Conservation (phyloP, 495 filamentous ascomycete species). For the Aspergillus steynii region DNA sequence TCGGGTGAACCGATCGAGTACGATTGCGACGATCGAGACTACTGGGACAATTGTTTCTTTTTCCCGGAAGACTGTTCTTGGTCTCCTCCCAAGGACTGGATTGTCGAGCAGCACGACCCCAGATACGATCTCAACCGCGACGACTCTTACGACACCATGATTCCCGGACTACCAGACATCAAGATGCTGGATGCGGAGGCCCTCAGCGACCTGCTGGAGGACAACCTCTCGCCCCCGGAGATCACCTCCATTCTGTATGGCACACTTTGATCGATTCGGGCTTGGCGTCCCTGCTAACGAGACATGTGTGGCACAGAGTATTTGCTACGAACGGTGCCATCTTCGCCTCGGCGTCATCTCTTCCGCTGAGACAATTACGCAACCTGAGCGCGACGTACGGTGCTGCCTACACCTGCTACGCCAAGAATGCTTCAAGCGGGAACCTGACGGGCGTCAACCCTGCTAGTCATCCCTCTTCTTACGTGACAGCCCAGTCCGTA, state of each 20-base stretch:
- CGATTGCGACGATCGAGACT: constrained; percentile 49
- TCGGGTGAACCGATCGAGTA: constrained; percentile 49
- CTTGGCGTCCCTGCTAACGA: neutral
- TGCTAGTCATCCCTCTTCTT: constrained; percentile 48
- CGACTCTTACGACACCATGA: constrained; percentile 38
- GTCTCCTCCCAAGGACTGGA: constrained; percentile 39
- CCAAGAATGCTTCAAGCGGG: constrained; percentile 45
- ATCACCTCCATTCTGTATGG: constrained; percentile 49
- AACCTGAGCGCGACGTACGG: constrained; percentile 51
- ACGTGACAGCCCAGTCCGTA: constrained; percentile 48
- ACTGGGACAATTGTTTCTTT: constrained; percentile 48
- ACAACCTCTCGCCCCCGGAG: constrained; percentile 49
- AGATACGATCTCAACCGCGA: constrained; percentile 17
- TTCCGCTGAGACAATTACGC: constrained; percentile 44
- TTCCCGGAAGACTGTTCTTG: constrained; percentile 51
- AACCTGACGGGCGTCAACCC: constrained; percentile 52
- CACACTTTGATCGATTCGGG: neutral
- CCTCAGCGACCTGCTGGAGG: constrained; percentile 46
- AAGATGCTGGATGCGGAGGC: constrained; percentile 52
- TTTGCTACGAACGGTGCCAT: constrained; percentile 50
- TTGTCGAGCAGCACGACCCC: constrained; percentile 22
- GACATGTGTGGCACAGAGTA: constrained; percentile 19
- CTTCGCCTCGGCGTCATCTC: constrained; percentile 46
- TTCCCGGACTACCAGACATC: constrained; percentile 49
- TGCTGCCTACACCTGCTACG: constrained; percentile 50